Conservation (phyloP, 768 basidiomycete species). For the Phanerochaete sordida region DNA sequence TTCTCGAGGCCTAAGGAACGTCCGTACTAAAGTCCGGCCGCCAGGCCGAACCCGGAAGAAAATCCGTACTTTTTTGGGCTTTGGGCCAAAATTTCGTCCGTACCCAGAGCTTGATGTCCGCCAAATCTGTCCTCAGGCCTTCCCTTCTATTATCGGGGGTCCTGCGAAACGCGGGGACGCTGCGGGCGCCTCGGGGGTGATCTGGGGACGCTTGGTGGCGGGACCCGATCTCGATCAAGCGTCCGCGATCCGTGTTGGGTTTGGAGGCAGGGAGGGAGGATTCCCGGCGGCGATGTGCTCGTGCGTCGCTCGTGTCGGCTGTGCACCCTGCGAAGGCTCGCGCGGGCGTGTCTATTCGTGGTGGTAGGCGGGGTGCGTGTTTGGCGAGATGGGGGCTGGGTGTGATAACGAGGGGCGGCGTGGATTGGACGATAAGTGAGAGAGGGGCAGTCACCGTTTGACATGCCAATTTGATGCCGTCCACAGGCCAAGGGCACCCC, state of each 20-base stretch:
- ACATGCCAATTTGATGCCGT: constrained; percentile 7
- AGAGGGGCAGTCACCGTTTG: constrained; percentile 5
- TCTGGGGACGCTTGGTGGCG: too few species aligned
- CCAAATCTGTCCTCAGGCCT: background rate
- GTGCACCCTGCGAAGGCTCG: too few species aligned
- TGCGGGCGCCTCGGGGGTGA: too few species aligned
- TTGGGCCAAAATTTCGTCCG: background rate
- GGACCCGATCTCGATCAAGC: too few species aligned
- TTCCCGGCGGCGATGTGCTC: too few species aligned
- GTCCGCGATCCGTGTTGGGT: too few species aligned
- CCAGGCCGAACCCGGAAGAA: background rate
- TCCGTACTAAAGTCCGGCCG: background rate
- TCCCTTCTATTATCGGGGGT: background rate
- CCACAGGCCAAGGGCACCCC: background rate
- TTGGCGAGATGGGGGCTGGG: background rate
- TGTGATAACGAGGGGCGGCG: too few species aligned
- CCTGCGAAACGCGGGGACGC: too few species aligned
- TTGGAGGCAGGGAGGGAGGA: too few species aligned
- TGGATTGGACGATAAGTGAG: constrained; percentile 9
- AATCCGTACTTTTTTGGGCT: background rate
- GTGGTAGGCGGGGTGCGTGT: too few species aligned
- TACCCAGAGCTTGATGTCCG: background rate
- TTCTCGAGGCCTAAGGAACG: background rate
- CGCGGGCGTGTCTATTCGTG: too few species aligned
- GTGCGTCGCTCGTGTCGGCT: too few species aligned